Percentiles rank a stretch among this genome's conserved stretches.
phyloP scores from a whole-genome alignment of 1,284 basidiomycete genomes.

The Paramarasmius palmivorus region DNA sequence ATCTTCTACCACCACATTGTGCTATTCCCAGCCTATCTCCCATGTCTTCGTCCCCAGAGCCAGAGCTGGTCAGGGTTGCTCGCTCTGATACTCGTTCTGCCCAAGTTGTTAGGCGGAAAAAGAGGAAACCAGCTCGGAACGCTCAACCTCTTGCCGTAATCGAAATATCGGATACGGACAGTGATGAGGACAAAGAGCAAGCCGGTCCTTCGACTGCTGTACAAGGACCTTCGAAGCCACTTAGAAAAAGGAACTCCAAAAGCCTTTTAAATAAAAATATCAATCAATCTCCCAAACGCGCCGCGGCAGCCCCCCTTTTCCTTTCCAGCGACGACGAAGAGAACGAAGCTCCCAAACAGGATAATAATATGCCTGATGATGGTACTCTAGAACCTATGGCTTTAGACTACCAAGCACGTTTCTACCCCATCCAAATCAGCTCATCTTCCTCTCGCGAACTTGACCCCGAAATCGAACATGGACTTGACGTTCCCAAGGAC shows the following conservation, averaged over 20 bases:
- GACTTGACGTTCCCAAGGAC: no score
- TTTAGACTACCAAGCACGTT: no score
- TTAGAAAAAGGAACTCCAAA: not conserved
- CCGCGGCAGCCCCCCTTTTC: constrained; percentile 20
- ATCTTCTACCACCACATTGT: no score
- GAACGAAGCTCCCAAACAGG: constrained; percentile 19
- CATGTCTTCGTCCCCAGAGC: constrained; percentile 5
- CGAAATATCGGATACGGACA: constrained; percentile 13
- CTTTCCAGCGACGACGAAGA: constrained; percentile 30
- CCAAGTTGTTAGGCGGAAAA: not conserved
- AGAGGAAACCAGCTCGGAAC: not conserved
- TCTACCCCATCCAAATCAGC: no score
- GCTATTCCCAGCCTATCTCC: not conserved
- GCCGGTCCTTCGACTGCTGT: not conserved
- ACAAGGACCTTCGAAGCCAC: not conserved
- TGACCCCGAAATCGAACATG: no score
- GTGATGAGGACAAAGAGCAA: constrained; percentile 1
- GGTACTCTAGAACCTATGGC: no score
- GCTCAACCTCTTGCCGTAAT: constrained; percentile 1
- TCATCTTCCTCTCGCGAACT: not conserved
- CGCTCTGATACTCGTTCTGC: no score
- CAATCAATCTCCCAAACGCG: not conserved
- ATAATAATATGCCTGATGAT: not conserved
- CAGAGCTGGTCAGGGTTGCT: not conserved
- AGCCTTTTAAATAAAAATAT: not conserved